Evolutionary conservation across 2,329 filamentous ascomycete species (phyloP).

Genomic region (Colletotrichum australisinense): DNA sequence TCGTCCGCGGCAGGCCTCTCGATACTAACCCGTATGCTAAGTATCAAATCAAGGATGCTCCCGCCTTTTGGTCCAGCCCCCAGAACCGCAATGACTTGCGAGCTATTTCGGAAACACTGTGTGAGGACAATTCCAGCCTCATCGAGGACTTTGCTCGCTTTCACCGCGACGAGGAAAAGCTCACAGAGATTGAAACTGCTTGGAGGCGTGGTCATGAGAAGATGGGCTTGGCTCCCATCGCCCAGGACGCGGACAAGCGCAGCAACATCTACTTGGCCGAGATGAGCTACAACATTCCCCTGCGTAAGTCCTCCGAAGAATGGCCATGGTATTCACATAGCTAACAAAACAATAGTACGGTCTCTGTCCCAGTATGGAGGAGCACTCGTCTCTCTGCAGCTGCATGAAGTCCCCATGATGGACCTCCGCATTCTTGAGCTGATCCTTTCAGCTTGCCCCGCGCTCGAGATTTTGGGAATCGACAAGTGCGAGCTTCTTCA

Average conservation of each 20-base stretch:
- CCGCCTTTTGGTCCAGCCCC: neutral
- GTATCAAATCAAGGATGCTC: neutral
- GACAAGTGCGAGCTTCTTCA: slow-evolving; percentile 45
- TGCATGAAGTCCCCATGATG: slow-evolving; percentile 42
- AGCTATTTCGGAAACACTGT: neutral
- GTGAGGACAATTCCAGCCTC: no score
- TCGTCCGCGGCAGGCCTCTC: slow-evolving; percentile 3
- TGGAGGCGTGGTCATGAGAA: neutral
- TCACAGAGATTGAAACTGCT: neutral
- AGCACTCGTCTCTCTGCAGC: slow-evolving; percentile 38
- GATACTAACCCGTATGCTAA: neutral
- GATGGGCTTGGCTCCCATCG: neutral
- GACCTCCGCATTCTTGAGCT: slow-evolving; percentile 35
- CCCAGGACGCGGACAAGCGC: neutral
- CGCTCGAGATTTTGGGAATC: slow-evolving; percentile 40
- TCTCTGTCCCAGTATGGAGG: slow-evolving; percentile 26
- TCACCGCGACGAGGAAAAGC: neutral
- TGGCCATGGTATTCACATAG: neutral
- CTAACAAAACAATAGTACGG: slow-evolving; percentile 18
- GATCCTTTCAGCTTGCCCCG: slow-evolving; percentile 37
- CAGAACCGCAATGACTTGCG: neutral
- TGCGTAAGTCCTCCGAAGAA: slow-evolving; percentile 5
- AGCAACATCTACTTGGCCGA: slow-evolving; percentile 1
- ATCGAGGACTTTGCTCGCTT: neutral
- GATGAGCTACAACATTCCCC: slow-evolving; percentile 5